Evolutionary conservation across 73 alveolate species (phyloP).

Genomic region (Tetrahymena borealis): DNA sequence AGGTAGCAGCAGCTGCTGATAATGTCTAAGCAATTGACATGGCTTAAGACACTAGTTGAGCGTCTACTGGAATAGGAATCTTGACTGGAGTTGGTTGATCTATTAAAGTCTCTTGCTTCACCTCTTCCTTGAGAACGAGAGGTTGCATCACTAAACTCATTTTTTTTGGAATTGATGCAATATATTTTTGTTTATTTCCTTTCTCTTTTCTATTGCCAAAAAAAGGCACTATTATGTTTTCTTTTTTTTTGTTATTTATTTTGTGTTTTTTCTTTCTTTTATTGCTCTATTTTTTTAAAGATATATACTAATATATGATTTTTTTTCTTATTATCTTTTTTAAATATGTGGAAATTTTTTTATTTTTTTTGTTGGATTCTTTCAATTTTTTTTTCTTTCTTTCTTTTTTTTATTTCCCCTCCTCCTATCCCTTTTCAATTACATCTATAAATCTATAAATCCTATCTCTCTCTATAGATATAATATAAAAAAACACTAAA

Average conservation of each 20-base stretch:
- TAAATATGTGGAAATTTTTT: neutral
- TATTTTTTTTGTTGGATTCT: neutral
- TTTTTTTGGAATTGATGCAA: neutral
- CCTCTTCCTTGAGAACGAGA: neutral
- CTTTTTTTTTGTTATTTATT: neutral
- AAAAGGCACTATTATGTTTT: neutral
- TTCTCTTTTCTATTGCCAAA: slow-evolving; percentile 2
- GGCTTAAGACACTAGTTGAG: neutral
- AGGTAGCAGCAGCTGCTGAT: neutral
- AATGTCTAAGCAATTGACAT: neutral
- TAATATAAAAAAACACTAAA: neutral
- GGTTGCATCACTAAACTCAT: slow-evolving; percentile 3
- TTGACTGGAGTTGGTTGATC: neutral
- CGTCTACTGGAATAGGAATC: neutral
- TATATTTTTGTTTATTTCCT: neutral
- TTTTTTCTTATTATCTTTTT: neutral
- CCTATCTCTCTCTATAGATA: neutral
- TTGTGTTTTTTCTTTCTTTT: neutral
- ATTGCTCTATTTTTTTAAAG: neutral
- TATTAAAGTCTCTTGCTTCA: neutral
- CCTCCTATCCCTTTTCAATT: neutral
- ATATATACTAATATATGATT: neutral
- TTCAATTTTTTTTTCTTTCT: neutral
- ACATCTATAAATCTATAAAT: neutral
- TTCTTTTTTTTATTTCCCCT: neutral